A percentile compares a stretch with the other conserved stretches of the same genome.
phyloP scores from a whole-genome alignment of 176 grass and related monocot genomes.

The Oryza longistaminata region DNA sequence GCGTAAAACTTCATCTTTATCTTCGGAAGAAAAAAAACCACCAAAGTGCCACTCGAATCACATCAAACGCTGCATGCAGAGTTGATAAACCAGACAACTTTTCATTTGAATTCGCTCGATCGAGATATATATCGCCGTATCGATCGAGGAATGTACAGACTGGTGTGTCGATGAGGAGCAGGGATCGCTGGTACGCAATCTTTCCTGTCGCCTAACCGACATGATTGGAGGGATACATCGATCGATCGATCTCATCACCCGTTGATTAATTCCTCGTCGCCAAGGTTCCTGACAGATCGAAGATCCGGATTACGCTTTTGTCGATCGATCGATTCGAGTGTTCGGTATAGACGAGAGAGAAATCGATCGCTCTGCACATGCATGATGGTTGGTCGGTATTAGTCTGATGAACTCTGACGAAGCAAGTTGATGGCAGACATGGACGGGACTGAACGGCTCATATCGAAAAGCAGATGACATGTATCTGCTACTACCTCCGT shows the following conservation, averaged over 20 bases:
- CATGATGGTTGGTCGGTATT: background rate
- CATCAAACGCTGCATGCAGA: too few relatives aligned
- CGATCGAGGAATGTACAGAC: background rate
- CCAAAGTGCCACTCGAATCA: background rate
- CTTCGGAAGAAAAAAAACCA: too few relatives aligned
- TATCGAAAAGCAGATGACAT: background rate
- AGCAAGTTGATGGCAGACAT: background rate
- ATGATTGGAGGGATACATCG: background rate
- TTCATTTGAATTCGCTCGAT: background rate
- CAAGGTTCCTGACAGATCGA: background rate
- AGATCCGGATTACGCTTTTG: background rate
- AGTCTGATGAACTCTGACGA: background rate
- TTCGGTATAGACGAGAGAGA: too few relatives aligned
- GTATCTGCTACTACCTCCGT: background rate
- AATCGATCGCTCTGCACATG: constrained; percentile 14
- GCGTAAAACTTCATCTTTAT: too few relatives aligned
- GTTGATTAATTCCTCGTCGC: background rate
- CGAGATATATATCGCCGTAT: too few relatives aligned
- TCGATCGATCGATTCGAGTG: background rate
- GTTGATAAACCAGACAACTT: background rate
- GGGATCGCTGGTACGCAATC: background rate
- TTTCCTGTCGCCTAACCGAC: background rate
- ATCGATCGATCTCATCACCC: background rate
- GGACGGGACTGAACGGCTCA: background rate
- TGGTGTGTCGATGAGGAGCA: background rate